Conservation (phyloP, 306 rosid species). For the Rosa lucieae region DNA sequence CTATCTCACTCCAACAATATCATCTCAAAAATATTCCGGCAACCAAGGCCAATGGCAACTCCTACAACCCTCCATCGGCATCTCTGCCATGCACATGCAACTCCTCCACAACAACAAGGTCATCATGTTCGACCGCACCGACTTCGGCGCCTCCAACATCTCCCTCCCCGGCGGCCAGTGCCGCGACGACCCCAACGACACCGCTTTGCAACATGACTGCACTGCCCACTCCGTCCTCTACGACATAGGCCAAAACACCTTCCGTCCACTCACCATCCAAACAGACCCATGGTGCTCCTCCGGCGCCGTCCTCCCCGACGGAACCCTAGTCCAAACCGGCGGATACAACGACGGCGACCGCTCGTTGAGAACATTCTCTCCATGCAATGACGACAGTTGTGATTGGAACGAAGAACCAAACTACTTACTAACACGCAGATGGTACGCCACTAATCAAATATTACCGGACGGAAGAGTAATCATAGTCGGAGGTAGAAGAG, state of each 20-base stretch:
- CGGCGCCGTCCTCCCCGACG: constrained; percentile 62
- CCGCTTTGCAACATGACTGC: constrained; percentile 51
- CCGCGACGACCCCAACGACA: constrained; percentile 38
- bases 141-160: constrained; percentile 57
- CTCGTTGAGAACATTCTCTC: constrained; percentile 52
- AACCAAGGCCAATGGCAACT: constrained; percentile 50
- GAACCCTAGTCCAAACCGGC: constrained; percentile 73
- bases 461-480: constrained; percentile 68
- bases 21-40: constrained; percentile 19
- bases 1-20: neutral
- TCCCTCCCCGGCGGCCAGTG: constrained; percentile 52
- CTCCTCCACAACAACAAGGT: constrained; percentile 55
- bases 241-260: constrained; percentile 45
- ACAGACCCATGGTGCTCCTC: constrained; percentile 91
- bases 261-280: constrained; percentile 57
- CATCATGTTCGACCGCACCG: constrained; percentile 64
- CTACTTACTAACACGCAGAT: constrained; percentile 54
- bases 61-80: constrained; percentile 60
- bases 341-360: constrained; percentile 74
- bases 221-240: constrained; percentile 77
- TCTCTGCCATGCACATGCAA: constrained; percentile 94
- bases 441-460: constrained; percentile 81
- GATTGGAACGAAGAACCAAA: constrained; percentile 69
- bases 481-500: constrained; percentile 70
- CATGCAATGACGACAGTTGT: constrained; percentile 51